Evolutionary conservation across 1,284 basidiomycete genomes (phyloP).

Genomic region (Tremellales sp.): DNA sequence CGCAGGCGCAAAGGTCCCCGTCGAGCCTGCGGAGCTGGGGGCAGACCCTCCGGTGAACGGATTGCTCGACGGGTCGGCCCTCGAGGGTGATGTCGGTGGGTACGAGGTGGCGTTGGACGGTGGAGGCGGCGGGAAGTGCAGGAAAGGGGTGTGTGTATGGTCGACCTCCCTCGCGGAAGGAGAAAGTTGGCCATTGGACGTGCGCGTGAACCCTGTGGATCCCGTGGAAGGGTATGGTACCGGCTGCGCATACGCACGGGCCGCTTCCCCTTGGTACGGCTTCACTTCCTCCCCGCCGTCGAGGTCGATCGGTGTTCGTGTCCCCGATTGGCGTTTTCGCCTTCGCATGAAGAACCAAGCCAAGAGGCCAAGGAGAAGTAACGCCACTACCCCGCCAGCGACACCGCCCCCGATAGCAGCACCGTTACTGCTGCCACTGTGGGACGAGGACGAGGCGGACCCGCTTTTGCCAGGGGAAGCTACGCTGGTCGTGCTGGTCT

Average conservation of each 20-base stretch:
- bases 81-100: slow-evolving; percentile 4
- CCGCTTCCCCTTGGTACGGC: slow-evolving; percentile 12
- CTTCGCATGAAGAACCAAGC: slow-evolving; percentile 10
- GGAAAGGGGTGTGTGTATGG: slow-evolving; percentile 4
- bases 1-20: neutral
- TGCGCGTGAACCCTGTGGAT: neutral
- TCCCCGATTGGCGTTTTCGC: neutral
- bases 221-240: neutral
- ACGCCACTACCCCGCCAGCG: slow-evolving; percentile 12
- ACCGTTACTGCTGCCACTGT: slow-evolving; percentile 4
- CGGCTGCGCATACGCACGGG: too few species aligned
- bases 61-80: slow-evolving; percentile 2
- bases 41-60: neutral
- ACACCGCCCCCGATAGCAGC: slow-evolving; percentile 18
- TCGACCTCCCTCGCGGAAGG: neutral
- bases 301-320: slow-evolving; percentile 13
- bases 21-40: neutral
- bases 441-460: neutral
- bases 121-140: slow-evolving; percentile 15
- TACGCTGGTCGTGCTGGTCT: slow-evolving; percentile 1
- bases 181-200: neutral
- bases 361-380: slow-evolving; percentile 8
- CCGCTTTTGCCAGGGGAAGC: neutral
- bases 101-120: slow-evolving; percentile 19
- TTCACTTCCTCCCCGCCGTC: slow-evolving; percentile 26